Evolutionary conservation across 768 basidiomycete genomes (phyloP).

Genomic region (Clitopilus hobsonii): DNA sequence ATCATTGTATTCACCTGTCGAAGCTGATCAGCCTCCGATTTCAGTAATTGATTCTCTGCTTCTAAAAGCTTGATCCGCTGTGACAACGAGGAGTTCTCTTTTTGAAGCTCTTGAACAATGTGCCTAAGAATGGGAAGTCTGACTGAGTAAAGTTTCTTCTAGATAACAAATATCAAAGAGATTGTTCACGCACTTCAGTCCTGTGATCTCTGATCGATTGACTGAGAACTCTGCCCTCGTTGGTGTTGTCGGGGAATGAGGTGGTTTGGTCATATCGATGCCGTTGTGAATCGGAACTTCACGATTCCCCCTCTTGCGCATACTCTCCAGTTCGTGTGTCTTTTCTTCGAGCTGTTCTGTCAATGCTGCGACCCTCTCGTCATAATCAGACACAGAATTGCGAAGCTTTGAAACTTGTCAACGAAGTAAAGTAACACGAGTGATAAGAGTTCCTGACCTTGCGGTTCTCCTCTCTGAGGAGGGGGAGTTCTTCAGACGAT

Average conservation of each 20-base stretch:
- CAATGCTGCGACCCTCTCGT: conserved; percentile 22
- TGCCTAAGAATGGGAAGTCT: conserved; percentile 41
- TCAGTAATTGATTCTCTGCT: conserved; percentile 69
- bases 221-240: conserved; percentile 20
- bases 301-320: conserved; percentile 57
- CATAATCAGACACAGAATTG: conserved; percentile 20
- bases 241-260: conserved; percentile 22
- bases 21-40: conserved; percentile 65
- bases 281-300: conserved; percentile 47
- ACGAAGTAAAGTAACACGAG: too few species aligned
- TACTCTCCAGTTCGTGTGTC: conserved; percentile 46
- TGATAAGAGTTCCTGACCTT: too few species aligned
- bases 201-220: conserved; percentile 66
- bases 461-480: conserved; percentile 13
- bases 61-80: conserved; percentile 71
- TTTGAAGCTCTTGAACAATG: conserved; percentile 84
- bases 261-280: conserved; percentile 20
- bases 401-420: conserved; percentile 17
- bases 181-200: conserved; percentile 73
- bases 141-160: background rate
- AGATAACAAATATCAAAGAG: background rate
- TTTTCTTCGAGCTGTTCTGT: conserved; percentile 27
- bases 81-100: conserved; percentile 60
- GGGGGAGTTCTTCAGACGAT: conserved; percentile 6
- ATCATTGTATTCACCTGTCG: conserved; percentile 48